These are phyloP conservation scores for Clitopilus passeckerianus DNA, from an alignment of 768 basidiomycete genomes.

Conservation along the genomic window DNA sequence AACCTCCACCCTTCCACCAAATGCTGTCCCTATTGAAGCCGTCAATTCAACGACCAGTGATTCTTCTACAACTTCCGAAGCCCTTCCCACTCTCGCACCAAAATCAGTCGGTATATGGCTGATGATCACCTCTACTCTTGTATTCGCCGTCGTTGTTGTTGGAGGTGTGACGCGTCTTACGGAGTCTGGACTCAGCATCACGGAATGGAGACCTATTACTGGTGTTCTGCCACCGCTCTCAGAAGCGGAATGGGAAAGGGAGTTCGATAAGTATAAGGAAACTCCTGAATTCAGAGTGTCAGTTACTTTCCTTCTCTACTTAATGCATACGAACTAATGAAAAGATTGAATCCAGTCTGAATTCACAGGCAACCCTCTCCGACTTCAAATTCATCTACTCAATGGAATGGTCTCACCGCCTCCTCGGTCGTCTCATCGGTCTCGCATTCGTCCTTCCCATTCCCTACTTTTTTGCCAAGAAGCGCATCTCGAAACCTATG, in stretches of 20 bases:
- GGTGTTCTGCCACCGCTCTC: slow-evolving; percentile 84
- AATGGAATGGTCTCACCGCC: slow-evolving; percentile 97
- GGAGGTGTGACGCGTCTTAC: slow-evolving; percentile 96
- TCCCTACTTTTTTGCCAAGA: slow-evolving; percentile 70
- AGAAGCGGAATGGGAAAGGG: slow-evolving; percentile 71
- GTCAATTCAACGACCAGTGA: not conserved
- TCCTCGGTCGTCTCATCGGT: slow-evolving; percentile 86
- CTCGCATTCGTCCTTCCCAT: slow-evolving; percentile 81
- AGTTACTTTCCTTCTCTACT: slow-evolving; percentile 22
- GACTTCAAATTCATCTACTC: slow-evolving; percentile 97
- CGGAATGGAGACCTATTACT: slow-evolving; percentile 94
- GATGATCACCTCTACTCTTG: slow-evolving; percentile 75
- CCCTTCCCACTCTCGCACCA: slow-evolving; percentile 56
- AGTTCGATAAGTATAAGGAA: slow-evolving; percentile 90
- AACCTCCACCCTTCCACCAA: not conserved
- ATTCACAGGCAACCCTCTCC: slow-evolving; percentile 79
- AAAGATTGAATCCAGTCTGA: slow-evolving; percentile 51
- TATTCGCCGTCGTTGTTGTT: slow-evolving; percentile 90
- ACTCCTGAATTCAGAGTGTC: slow-evolving; percentile 97
- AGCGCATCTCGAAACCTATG: slow-evolving; percentile 61
- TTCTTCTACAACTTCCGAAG: slow-evolving; percentile 2
- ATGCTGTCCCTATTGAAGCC: not conserved
- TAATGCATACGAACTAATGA: slow-evolving; percentile 1
- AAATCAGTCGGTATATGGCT: slow-evolving; percentile 83
- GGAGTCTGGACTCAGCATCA: slow-evolving; percentile 96